Conservation (phyloP, 2,329 filamentous ascomycete genomes). For the Penicillium italicum region DNA sequence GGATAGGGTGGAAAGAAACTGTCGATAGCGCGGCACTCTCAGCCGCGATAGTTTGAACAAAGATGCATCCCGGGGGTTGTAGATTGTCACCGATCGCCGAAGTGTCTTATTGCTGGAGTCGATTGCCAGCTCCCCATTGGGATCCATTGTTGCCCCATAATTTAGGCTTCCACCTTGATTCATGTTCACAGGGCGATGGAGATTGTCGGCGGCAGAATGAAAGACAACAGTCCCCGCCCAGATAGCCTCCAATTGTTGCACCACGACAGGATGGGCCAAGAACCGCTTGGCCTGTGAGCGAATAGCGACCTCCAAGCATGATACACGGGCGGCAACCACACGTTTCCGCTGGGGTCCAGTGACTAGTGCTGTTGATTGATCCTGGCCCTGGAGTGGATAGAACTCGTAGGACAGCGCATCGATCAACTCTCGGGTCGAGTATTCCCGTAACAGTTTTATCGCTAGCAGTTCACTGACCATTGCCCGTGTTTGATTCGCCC, state of each 20-base stretch:
- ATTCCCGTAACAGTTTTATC: conserved; percentile 85
- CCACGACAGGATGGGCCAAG: conserved; percentile 82
- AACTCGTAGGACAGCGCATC: conserved; percentile 95
- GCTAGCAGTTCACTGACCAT: conserved; percentile 87
- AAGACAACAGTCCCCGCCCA: conserved; percentile 97
- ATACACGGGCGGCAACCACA: conserved; percentile 69
- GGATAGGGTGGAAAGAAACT: conserved; percentile 83
- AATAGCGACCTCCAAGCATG: conserved; percentile 88
- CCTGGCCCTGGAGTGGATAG: conserved; percentile 80
- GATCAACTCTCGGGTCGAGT: conserved; percentile 82
- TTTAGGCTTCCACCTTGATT: conserved; percentile 19
- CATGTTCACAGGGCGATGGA: conserved; percentile 62
- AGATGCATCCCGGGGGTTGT: conserved; percentile 86
- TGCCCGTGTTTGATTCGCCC: conserved; percentile 77
- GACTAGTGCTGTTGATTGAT: conserved; percentile 43
- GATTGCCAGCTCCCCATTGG: conserved; percentile 22
- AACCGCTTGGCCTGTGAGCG: conserved; percentile 90
- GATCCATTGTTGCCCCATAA: conserved; percentile 28
- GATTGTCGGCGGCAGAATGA: conserved; percentile 78
- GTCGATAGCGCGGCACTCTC: conserved; percentile 85
- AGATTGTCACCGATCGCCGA: conserved; percentile 76
- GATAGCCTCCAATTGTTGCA: conserved; percentile 93
- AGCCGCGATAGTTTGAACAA: conserved; percentile 87
- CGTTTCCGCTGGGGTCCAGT: conserved; percentile 42
- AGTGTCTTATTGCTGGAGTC: conserved; percentile 14